phyloP scores from a whole-genome alignment of 1,139 yeast species.

The Debaryomyces coudertii region DNA sequence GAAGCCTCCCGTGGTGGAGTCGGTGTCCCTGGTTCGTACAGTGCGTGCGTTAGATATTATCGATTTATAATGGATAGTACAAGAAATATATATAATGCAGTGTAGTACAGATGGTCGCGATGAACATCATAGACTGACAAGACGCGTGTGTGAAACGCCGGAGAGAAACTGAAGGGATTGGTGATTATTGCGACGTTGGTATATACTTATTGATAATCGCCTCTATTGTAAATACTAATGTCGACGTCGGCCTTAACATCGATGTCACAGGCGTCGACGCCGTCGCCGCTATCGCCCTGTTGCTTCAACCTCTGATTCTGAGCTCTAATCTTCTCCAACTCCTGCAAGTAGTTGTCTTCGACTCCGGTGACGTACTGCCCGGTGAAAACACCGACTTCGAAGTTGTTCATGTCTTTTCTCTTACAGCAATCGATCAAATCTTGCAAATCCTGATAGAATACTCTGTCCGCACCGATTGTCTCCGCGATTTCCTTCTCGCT shows the following conservation, averaged over 20 bases:
- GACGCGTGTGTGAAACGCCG: background rate
- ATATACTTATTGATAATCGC: slow-evolving; percentile 56
- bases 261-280: slow-evolving; percentile 53
- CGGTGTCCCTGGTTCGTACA: too few relatives aligned
- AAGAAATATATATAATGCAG: background rate
- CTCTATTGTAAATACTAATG: slow-evolving; percentile 85
- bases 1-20: too few relatives aligned
- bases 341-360: slow-evolving; percentile 78
- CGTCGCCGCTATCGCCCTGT: slow-evolving; percentile 37
- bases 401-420: slow-evolving; percentile 56
- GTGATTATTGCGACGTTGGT: background rate
- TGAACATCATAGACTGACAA: background rate
- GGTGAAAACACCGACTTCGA: slow-evolving; percentile 97
- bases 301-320: slow-evolving; percentile 68
- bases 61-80: background rate
- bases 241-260: slow-evolving; percentile 90
- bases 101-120: background rate
- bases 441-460: slow-evolving; percentile 81
- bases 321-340: slow-evolving; percentile 82
- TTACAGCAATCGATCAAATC: slow-evolving; percentile 83
- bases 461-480: slow-evolving; percentile 89
- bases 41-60: background rate
- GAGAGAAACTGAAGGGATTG: background rate
- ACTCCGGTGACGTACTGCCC: slow-evolving; percentile 93
- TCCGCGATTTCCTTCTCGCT: slow-evolving; percentile 72